These are phyloP conservation scores for Knufia petricola DNA, from an alignment of 2,329 filamentous ascomycete species.

Conservation along the genomic window DNA sequence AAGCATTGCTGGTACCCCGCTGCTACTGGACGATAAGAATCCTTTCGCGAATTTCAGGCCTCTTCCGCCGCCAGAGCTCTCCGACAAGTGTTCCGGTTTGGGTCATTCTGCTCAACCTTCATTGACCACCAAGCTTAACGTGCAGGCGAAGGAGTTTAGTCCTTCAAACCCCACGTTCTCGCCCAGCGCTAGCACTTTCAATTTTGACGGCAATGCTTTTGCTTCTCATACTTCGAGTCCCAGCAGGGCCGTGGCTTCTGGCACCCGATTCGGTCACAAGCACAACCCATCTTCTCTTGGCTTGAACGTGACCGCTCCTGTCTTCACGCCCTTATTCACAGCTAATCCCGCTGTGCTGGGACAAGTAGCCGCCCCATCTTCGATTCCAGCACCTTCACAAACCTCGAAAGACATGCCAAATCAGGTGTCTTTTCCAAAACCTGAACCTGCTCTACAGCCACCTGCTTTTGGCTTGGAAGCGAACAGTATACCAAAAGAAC, in stretches of 20 bases:
- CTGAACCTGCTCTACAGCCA: conserved; percentile 11
- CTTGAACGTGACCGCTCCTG: conserved; percentile 60
- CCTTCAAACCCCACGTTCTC: conserved; percentile 39
- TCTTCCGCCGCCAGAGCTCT: background rate
- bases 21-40: conserved; percentile 32
- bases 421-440: conserved; percentile 7
- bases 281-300: conserved; percentile 18
- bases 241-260: background rate
- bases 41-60: conserved; percentile 21
- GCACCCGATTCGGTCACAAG: background rate
- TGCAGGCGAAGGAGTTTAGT: conserved; percentile 74
- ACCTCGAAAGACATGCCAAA: background rate
- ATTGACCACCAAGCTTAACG: conserved; percentile 74
- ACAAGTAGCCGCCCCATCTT: background rate
- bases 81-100: background rate
- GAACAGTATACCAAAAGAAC: conserved; percentile 29
- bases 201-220: conserved; percentile 36
- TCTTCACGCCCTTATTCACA: conserved; percentile 52
- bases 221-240: conserved; percentile 8
- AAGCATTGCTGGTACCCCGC: conserved; percentile 60
- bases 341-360: conserved; percentile 7
- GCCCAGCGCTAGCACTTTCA: conserved; percentile 33
- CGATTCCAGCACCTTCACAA: background rate
- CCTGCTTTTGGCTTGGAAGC: conserved; percentile 15
- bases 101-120: conserved; percentile 36